Conservation (phyloP, 108 stramenopile species). For the Skeletonema costatum region DNA sequence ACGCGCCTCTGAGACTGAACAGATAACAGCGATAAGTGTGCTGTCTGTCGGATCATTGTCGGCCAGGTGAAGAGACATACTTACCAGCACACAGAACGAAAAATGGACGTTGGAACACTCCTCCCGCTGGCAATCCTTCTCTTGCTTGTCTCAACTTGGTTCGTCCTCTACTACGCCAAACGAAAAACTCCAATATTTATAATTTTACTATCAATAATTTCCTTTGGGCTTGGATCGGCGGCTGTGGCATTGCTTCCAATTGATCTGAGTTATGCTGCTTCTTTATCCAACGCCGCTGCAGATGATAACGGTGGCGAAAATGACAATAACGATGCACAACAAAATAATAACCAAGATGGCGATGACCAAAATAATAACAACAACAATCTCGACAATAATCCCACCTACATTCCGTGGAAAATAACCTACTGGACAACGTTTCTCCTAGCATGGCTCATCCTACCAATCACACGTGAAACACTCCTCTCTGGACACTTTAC, state of each 20-base stretch:
- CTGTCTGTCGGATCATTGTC: too few species aligned
- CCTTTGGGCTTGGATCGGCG: conserved; percentile 47
- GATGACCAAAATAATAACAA: conserved; percentile 3
- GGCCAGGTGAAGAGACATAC: too few species aligned
- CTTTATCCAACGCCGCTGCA: neutral
- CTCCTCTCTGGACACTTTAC: conserved; percentile 74
- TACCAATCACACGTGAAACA: conserved; percentile 64
- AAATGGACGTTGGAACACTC: conserved; percentile 16
- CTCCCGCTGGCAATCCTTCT: conserved; percentile 37
- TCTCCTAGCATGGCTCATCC: conserved; percentile 70
- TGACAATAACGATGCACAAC: neutral
- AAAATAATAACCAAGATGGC: neutral
- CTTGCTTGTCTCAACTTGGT: conserved; percentile 36
- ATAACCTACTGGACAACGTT: conserved; percentile 82
- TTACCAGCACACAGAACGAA: too few species aligned
- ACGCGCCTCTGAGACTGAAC: too few species aligned
- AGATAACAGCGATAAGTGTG: too few species aligned
- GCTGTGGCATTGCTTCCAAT: conserved; percentile 54
- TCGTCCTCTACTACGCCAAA: conserved; percentile 55
- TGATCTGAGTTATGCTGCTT: conserved; percentile 52
- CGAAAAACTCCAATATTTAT: conserved; percentile 34
- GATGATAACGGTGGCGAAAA: too few species aligned
- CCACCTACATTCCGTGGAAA: conserved; percentile 52
- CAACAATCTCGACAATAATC: conserved; percentile 23
- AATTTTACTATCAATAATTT: conserved; percentile 26